Evolutionary conservation across 768 basidiomycete species (phyloP).

Genomic region (Calocera cornea): DNA sequence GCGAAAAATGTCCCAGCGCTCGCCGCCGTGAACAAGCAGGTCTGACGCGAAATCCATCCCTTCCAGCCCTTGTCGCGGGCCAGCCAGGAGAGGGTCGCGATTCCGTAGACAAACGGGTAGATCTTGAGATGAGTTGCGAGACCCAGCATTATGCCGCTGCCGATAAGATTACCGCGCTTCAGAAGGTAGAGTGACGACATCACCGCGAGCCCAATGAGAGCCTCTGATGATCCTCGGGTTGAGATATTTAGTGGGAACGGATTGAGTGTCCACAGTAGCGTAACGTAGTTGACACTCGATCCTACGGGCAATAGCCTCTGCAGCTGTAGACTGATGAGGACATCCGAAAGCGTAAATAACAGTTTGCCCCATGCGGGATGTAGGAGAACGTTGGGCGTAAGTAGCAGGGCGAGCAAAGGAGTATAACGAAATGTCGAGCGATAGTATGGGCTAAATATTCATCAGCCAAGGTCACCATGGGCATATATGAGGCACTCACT

Average conservation of each 20-base stretch:
- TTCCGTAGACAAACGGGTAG: constrained; percentile 83
- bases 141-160: constrained; percentile 56
- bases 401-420: constrained; percentile 69
- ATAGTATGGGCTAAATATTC: constrained; percentile 58
- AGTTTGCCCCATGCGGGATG: constrained; percentile 86
- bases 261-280: constrained; percentile 68
- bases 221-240: constrained; percentile 91
- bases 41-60: constrained; percentile 33
- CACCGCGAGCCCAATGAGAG: constrained; percentile 67
- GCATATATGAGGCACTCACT: constrained; percentile 41
- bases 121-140: constrained; percentile 93
- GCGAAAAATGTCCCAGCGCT: constrained; percentile 54
- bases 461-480: constrained; percentile 4
- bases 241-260: constrained; percentile 93
- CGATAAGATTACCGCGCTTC: constrained; percentile 37
- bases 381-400: constrained; percentile 66
- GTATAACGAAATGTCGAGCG: constrained; percentile 95
- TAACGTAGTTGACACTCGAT: constrained; percentile 35
- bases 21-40: constrained; percentile 51
- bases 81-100: constrained; percentile 46
- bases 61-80: constrained; percentile 24
- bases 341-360: constrained; percentile 71
- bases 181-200: constrained; percentile 51
- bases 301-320: constrained; percentile 33
- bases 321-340: constrained; percentile 58